Evolutionary conservation across 176 grass and related monocot genomes (phyloP).

Genomic region (Dactylis glomerata): DNA sequence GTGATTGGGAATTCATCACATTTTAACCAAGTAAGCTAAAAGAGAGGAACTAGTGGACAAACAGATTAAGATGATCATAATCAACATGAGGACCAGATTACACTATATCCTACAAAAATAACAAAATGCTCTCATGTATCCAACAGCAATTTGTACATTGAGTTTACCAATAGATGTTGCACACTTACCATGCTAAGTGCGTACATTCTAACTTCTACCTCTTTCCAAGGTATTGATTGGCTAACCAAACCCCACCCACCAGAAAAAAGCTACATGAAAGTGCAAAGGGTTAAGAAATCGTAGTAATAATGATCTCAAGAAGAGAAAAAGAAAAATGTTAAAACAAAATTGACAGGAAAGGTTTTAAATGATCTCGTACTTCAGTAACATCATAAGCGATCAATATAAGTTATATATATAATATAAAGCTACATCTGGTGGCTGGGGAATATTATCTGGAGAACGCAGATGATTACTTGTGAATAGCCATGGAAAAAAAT

Average conservation of each 20-base stretch:
- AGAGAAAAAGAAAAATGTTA: slow-evolving; percentile 8
- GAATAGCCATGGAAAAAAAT: not conserved
- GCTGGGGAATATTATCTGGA: not conserved
- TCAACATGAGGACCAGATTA: slow-evolving; percentile 15
- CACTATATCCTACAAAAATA: slow-evolving; percentile 8
- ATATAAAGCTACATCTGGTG: not conserved
- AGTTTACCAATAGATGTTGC: slow-evolving; percentile 14
- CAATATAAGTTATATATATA: not conserved
- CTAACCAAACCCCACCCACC: slow-evolving; percentile 53
- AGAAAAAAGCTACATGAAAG: slow-evolving; percentile 65
- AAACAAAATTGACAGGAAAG: not conserved
- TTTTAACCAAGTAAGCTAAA: not conserved
- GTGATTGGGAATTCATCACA: not conserved
- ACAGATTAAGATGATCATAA: slow-evolving; percentile 2
- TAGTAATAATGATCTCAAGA: slow-evolving; percentile 13
- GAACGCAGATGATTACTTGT: not conserved
- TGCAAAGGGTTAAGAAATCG: slow-evolving; percentile 20
- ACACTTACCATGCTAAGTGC: slow-evolving; percentile 76
- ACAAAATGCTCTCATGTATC: not conserved
- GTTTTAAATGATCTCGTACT: slow-evolving; percentile 10
- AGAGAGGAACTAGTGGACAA: not conserved
- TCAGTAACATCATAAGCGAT: not conserved
- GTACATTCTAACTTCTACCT: slow-evolving; percentile 89
- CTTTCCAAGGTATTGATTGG: slow-evolving; percentile 81
- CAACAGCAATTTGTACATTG: not conserved